phyloP scores from a whole-genome alignment of 2,329 filamentous ascomycete genomes.

The Cercospora canescens region DNA sequence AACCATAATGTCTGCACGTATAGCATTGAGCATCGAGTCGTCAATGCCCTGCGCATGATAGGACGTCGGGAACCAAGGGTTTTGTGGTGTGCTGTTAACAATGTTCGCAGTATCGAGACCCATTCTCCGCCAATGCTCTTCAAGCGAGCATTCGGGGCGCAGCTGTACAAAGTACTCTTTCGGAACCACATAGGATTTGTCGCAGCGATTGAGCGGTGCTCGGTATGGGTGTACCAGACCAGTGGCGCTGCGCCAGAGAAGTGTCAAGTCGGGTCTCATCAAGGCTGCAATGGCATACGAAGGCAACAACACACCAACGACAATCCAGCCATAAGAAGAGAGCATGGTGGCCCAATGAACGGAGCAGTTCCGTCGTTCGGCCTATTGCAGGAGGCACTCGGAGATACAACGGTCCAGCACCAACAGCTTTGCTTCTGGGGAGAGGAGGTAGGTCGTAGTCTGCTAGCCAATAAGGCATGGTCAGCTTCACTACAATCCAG shows the following conservation, averaged over 20 bases:
- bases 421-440: not conserved
- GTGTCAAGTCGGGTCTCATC: not conserved
- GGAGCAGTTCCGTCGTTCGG: not conserved
- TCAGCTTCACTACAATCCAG: not conserved
- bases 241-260: not conserved
- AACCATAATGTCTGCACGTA: not conserved
- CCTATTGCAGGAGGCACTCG: not conserved
- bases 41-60: not conserved
- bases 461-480: not conserved
- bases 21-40: not conserved
- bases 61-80: not conserved
- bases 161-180: not conserved
- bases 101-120: not conserved
- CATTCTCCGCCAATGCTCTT: not conserved
- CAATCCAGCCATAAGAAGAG: not conserved
- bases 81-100: not conserved
- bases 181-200: not conserved
- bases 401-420: not conserved
- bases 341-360: not conserved
- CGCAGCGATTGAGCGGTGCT: not conserved
- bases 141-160: not conserved
- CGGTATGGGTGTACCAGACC: not conserved
- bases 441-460: not conserved
- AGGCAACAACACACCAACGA: not conserved
- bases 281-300: not conserved